Percentiles rank a stretch among this genome's conserved stretches.
Evolutionary conservation across 2,329 filamentous ascomycete species (phyloP).

Genomic region (Intubia oerlemansii): DNA sequence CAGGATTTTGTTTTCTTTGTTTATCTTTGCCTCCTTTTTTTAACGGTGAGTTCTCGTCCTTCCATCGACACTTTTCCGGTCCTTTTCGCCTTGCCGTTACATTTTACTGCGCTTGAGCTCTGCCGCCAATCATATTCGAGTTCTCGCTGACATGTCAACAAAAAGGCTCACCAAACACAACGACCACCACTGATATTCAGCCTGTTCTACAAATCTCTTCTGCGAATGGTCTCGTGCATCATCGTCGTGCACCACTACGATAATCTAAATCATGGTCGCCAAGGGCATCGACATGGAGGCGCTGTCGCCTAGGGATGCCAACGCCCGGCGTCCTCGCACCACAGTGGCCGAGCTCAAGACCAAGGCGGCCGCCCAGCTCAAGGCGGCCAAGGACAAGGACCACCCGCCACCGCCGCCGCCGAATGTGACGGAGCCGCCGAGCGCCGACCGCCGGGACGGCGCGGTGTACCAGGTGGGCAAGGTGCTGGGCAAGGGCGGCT

Average conservation of each 20-base stretch:
- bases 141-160: too few relatives aligned
- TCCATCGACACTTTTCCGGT: too few relatives aligned
- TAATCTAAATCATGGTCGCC: constrained; percentile 21
- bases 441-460: constrained; percentile 46
- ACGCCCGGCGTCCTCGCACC: constrained; percentile 30
- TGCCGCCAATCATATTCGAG: too few relatives aligned
- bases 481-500: constrained; percentile 60
- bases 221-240: too few relatives aligned
- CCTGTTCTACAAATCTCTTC: too few relatives aligned
- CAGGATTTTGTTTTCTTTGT: too few relatives aligned
- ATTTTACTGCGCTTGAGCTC: too few relatives aligned
- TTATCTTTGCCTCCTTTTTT: too few relatives aligned
- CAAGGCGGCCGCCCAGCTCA: constrained; percentile 29
- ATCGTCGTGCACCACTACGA: constrained; percentile 1
- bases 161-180: too few relatives aligned
- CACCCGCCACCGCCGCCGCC: constrained; percentile 42
- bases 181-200: constrained; percentile 1
- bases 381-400: constrained; percentile 40
- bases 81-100: too few relatives aligned
- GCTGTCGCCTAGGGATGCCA: constrained; percentile 41
- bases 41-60: too few relatives aligned
- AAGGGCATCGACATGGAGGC: constrained; percentile 38
- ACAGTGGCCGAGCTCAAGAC: constrained; percentile 26
- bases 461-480: constrained; percentile 54
- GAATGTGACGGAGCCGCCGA: constrained; percentile 39